Evolutionary conservation across 106 monocot genomes (phyloP).

Genomic region (Hemerocallis citrina): DNA sequence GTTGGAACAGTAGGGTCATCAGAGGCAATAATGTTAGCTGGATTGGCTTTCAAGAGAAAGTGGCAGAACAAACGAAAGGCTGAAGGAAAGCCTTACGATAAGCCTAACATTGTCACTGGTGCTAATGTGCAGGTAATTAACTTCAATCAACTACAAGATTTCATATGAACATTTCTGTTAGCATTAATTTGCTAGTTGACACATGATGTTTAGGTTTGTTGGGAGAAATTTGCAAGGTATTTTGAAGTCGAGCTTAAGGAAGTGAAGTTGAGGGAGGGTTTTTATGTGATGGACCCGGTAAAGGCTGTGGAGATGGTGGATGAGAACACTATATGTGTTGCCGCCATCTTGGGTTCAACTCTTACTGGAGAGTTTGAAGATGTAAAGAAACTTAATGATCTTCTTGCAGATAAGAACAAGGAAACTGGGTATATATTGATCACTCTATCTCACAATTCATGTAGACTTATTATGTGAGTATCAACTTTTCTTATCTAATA

Average conservation of each 20-base stretch:
- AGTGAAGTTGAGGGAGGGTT: constrained; percentile 66
- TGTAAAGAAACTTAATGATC: constrained; percentile 66
- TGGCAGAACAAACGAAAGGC: constrained; percentile 82
- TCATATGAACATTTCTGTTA: not conserved
- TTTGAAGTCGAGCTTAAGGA: constrained; percentile 92
- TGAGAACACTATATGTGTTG: constrained; percentile 74
- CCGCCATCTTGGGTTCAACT: constrained; percentile 77
- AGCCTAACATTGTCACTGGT: constrained; percentile 80
- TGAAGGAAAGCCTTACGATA: constrained; percentile 65
- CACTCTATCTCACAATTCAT: not conserved
- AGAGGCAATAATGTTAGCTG: constrained; percentile 86
- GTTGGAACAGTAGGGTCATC: constrained; percentile 82
- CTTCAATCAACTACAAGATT: not conserved
- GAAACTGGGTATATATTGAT: constrained; percentile 50
- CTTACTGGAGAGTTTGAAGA: constrained; percentile 89
- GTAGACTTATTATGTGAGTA: not conserved
- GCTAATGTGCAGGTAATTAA: constrained; percentile 71
- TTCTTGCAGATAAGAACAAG: constrained; percentile 68
- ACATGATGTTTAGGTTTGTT: constrained; percentile 56
- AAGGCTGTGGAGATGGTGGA: constrained; percentile 86
- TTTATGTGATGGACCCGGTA: constrained; percentile 66
- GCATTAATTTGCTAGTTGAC: not conserved
- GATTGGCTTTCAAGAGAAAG: constrained; percentile 76
- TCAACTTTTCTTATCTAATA: not conserved
- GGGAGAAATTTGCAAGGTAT: constrained; percentile 97